Evolutionary conservation across 805 yeast species (phyloP).

Genomic region (Candida takata): DNA sequence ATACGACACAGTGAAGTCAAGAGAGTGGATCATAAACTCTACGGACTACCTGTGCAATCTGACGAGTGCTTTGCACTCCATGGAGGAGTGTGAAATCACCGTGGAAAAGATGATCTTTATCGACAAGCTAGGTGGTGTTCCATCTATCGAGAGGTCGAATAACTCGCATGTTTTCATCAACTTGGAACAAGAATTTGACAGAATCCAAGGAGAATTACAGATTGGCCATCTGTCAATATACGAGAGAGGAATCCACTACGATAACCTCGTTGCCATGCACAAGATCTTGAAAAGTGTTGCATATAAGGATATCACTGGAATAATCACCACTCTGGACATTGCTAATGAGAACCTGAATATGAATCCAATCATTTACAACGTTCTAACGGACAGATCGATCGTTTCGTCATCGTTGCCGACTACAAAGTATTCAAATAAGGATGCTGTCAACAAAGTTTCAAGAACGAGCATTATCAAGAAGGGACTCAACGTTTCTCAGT

Average conservation of each 20-base stretch:
- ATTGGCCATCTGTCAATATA: conserved; percentile 45
- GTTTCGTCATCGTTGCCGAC: conserved; percentile 89
- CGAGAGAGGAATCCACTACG: conserved; percentile 48
- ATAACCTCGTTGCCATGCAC: conserved; percentile 63
- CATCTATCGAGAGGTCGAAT: conserved; percentile 72
- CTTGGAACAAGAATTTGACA: conserved; percentile 70
- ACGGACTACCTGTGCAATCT: conserved; percentile 32
- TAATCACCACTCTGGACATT: conserved; percentile 77
- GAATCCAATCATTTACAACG: conserved; percentile 86
- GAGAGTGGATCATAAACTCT: conserved; percentile 32
- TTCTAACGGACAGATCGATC: conserved; percentile 85
- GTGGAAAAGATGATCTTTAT: conserved; percentile 79
- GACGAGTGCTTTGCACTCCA: conserved; percentile 18
- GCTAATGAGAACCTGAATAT: conserved; percentile 45
- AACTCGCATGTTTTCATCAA: conserved; percentile 86
- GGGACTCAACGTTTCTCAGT: conserved; percentile 39
- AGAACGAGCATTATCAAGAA: conserved; percentile 70
- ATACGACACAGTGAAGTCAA: conserved; percentile 47
- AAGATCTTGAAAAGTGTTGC: conserved; percentile 41
- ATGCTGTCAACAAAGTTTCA: conserved; percentile 21
- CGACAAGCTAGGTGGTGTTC: conserved; percentile 86
- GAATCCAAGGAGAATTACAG: conserved; percentile 54
- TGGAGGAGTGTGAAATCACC: conserved; percentile 24
- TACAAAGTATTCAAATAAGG: conserved; percentile 26
- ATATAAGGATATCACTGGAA: conserved; percentile 55